Evolutionary conservation across 352 stramenopile genomes (phyloP), one percentile per base, ranked within the genome.

Genomic region (Globisporangium barbulae): DNA sequence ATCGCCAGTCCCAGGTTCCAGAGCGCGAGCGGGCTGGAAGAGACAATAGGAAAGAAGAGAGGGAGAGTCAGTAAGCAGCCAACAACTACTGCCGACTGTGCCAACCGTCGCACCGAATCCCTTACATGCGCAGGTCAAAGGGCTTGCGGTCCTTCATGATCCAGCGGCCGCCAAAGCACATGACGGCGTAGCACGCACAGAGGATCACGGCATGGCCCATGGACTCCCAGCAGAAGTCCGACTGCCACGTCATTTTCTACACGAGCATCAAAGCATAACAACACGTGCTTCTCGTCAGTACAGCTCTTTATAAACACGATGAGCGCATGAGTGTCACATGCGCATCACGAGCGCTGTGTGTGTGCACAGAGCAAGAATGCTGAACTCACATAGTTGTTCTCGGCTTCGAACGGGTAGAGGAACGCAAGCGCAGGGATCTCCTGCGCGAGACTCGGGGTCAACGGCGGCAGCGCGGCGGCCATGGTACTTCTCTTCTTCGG

Each of bases 1-100:
- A 65, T 64, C 19, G 83, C 79, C 1, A 97, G 70, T 4, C 45
- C 59, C 44, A 94, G 55, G 68, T 97, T 97, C 90, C 90, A 97
- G 12, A 89, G 63, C 12, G 83, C 78, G 2, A 96, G 75, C 30
- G 82, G 75, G 21, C 78, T 90, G 49, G 35, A 63, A 19, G 25
- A n/a, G 44, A n/a, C 28, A n/a, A 55, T 25, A 48, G 25, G 39
- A 28, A 63, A 56, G 22, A 59, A 28, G 5, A 10, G 22, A 21
- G 17, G 42, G 7, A 47, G 41, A 21, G 41, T 47, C 41, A 47
- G 41, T 8, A 49, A 22, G 19, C 42, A 49, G 17, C 42, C 42
- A 49, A 25, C 42, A 49, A 41, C 35, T 41, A 41, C 15, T 41
- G 35, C 35, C 9, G 35, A 41, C 12, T 41, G 35, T 28, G n/a